Conservation (phyloP, 169 alveolate genomes). For the Babesia gibsoni region DNA sequence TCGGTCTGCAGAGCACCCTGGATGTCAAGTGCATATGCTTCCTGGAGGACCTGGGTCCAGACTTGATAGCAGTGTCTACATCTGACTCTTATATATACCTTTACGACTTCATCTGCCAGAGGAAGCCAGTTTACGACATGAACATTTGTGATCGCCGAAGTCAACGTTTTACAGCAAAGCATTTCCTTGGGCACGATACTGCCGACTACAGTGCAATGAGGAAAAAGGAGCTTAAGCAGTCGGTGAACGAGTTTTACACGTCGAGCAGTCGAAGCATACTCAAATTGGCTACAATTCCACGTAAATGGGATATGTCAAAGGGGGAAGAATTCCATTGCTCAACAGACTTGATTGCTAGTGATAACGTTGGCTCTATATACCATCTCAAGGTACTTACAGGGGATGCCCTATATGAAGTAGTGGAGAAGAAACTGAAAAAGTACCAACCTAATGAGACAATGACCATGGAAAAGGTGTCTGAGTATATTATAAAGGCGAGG, state of each 20-base stretch:
- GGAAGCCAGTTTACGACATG: constrained; percentile 68
- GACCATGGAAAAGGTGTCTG: constrained; percentile 40
- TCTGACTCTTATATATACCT: constrained; percentile 63
- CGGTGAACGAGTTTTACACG: constrained; percentile 29
- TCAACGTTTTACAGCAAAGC: constrained; percentile 22
- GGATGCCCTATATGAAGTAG: constrained; percentile 38
- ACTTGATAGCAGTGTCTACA: constrained; percentile 64
- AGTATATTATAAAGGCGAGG: constrained; percentile 62
- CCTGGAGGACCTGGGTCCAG: constrained; percentile 64
- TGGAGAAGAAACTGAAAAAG: constrained; percentile 38
- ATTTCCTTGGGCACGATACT: constrained; percentile 1
- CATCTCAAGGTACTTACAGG: constrained; percentile 67
- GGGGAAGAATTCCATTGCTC: constrained; percentile 36
- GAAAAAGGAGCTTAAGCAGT: constrained; percentile 7
- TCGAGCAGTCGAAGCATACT: constrained; percentile 15
- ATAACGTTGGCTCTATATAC: constrained; percentile 69
- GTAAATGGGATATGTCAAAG: neutral
- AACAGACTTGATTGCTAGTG: constrained; percentile 62
- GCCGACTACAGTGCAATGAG: constrained; percentile 42
- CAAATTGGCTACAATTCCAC: constrained; percentile 39
- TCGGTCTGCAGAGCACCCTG: constrained; percentile 61
- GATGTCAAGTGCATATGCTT: constrained; percentile 62
- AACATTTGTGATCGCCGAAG: constrained; percentile 62
- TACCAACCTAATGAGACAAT: constrained; percentile 33
- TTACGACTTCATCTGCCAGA: constrained; percentile 69